Conservation (phyloP, 2,329 filamentous ascomycete species). For the Cladosporium sp. region DNA sequence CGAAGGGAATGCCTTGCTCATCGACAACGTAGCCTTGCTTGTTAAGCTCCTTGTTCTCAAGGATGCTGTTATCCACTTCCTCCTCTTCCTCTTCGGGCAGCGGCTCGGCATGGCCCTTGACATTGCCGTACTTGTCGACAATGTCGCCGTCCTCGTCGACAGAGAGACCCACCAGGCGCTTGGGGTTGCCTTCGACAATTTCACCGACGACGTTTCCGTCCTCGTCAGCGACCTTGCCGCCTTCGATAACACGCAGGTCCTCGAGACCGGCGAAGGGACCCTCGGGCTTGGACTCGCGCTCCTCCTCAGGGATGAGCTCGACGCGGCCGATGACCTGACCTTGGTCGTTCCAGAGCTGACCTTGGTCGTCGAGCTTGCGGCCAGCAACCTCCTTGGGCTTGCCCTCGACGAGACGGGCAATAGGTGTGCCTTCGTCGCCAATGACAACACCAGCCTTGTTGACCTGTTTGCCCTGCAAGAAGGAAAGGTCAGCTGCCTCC, state of each 20-base stretch:
- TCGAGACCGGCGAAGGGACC: conserved; percentile 49
- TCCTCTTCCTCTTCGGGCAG: conserved; percentile 43
- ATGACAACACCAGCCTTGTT: conserved; percentile 51
- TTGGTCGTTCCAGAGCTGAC: conserved; percentile 68
- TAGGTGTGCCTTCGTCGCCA: conserved; percentile 46
- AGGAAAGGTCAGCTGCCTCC: conserved; percentile 41
- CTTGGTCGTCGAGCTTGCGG: conserved; percentile 67
- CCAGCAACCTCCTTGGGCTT: conserved; percentile 60
- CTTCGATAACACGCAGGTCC: conserved; percentile 45
- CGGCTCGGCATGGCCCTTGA: conserved; percentile 57
- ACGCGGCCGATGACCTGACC: conserved; percentile 66
- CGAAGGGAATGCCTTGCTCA: conserved; percentile 51
- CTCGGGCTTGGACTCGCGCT: conserved; percentile 51
- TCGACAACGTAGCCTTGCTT: conserved; percentile 56
- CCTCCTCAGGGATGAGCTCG: conserved; percentile 64
- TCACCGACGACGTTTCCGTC: conserved; percentile 50
- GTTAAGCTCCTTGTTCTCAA: conserved; percentile 53
- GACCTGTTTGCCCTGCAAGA: conserved; percentile 43
- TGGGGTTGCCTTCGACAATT: conserved; percentile 55
- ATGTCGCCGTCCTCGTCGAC: conserved; percentile 62
- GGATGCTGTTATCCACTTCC: conserved; percentile 47
- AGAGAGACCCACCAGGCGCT: conserved; percentile 55
- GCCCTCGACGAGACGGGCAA: conserved; percentile 64
- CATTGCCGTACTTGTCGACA: conserved; percentile 58
- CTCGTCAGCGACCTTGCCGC: conserved; percentile 47